Evolutionary conservation across 257 asterid species (phyloP).

Genomic region (Solanum habrochaites): DNA sequence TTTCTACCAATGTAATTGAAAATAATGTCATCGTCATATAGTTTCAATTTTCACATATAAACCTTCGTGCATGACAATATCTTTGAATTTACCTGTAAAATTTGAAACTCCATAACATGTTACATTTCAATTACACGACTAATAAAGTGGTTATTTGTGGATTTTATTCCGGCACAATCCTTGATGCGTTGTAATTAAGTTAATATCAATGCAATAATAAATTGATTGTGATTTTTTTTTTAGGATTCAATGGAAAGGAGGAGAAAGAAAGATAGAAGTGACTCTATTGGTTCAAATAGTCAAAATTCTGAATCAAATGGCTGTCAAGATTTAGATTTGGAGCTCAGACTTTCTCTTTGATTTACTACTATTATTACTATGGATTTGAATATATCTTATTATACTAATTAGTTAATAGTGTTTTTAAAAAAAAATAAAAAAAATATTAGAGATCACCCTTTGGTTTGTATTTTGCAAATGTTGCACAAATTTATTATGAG

Average conservation of each 20-base stretch:
- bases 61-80: not conserved
- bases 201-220: not conserved
- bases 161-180: not conserved
- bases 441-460: not conserved
- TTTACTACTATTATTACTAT: not conserved
- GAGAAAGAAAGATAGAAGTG: conserved; percentile 23
- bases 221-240: not conserved
- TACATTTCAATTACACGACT: not conserved
- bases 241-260: conserved; percentile 39
- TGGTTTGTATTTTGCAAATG: not conserved
- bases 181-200: not conserved
- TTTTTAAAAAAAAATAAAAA: not conserved
- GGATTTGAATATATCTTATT: not conserved
- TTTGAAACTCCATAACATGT: not conserved
- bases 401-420: not conserved
- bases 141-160: not conserved
- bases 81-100: not conserved
- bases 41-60: not conserved
- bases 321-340: conserved; percentile 74
- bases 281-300: conserved; percentile 29
- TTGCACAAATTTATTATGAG: not conserved
- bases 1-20: not conserved
- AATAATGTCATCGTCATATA: not conserved
- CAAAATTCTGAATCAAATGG: conserved; percentile 43
- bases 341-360: conserved; percentile 52